Base-by-base conservation (phyloP, 2,329 filamentous ascomycete species). In the Paecilomyces niveus region DNA sequence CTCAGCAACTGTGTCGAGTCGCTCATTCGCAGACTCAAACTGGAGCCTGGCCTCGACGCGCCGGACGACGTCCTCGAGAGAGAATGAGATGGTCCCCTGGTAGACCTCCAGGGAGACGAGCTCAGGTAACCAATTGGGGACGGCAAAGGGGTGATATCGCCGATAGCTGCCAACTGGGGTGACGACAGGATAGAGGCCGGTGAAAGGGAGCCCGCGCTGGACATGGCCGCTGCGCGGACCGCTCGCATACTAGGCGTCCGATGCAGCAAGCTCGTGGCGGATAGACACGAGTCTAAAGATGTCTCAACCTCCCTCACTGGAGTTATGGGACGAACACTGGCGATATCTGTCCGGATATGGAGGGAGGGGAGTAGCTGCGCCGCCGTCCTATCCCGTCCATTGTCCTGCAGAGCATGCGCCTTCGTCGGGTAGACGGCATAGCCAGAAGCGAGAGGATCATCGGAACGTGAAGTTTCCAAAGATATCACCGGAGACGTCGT, bases 121-220 rank as follows among this genome's bases (percentile, higher is more conserved):
- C 68, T 70, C 4, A 63, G 80, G 66, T 88, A 57, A 32, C 71
- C 80, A 53, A 92, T 80, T 3, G 89, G 89, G 22, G 89, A 93
- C 2, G 89, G 89, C 33, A 94, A 76, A 57, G 89, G 89, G 3
- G 90, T 93, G 62, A 94, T 81, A 70, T 91, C 88, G 61, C 86
- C 85, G 85, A 92, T 88, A 53, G 89, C 88, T 59, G 85, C 83
- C 57, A 92, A 84, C 63, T 89, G 83, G 3, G 89, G 89, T 58
- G 89, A 92, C 6, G 88, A 84, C n/a, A 88, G 80, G 31, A 82
- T 78, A 3, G 88, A 91, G 66, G 83, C 88, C 11, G 87, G 81
- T 1, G 85, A 80, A 21, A 80, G 65, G 1, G 78, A 79, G 11
- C 74, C 77, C 3, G 74, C 71, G 56, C 73, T 76, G 11, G 75